These are phyloP conservation scores for Cercophora scortea DNA, from an alignment of 495 filamentous ascomycete species.

Conservation along the genomic window DNA sequence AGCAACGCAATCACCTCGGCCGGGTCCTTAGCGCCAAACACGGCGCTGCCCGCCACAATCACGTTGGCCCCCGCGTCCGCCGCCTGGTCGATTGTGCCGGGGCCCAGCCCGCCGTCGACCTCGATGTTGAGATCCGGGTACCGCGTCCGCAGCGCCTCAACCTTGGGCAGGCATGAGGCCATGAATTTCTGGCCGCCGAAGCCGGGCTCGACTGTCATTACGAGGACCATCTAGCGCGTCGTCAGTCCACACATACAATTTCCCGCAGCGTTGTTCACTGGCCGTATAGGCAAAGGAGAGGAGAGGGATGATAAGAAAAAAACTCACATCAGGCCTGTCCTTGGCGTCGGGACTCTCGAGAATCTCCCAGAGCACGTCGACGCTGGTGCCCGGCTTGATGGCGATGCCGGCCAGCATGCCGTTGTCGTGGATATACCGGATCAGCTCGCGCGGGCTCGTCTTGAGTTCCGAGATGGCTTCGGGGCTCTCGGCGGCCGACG, in stretches of 20 bases:
- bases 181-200: constrained; percentile 99
- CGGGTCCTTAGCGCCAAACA: constrained; percentile 88
- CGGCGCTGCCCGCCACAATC: constrained; percentile 94
- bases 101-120: constrained; percentile 86
- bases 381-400: constrained; percentile 85
- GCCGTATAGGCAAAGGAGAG: too few relatives aligned
- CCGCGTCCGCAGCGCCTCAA: constrained; percentile 66
- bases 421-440: constrained; percentile 78
- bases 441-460: constrained; percentile 77
- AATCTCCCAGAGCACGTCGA: constrained; percentile 86
- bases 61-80: constrained; percentile 96
- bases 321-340: constrained; percentile 82
- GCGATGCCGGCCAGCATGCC: constrained; percentile 91
- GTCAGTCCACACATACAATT: too few relatives aligned
- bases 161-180: constrained; percentile 90
- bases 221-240: constrained; percentile 75
- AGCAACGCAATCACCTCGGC: constrained; percentile 74
- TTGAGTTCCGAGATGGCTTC: constrained; percentile 53
- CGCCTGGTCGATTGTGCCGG: constrained; percentile 85
- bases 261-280: not conserved
- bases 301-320: too few relatives aligned
- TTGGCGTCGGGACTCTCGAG: constrained; percentile 60
- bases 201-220: constrained; percentile 97
- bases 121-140: constrained; percentile 95
- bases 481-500: constrained; percentile 74